Evolutionary conservation across 129 eudicot genomes (phyloP).

Genomic region (Saposhnikovia divaricata): DNA sequence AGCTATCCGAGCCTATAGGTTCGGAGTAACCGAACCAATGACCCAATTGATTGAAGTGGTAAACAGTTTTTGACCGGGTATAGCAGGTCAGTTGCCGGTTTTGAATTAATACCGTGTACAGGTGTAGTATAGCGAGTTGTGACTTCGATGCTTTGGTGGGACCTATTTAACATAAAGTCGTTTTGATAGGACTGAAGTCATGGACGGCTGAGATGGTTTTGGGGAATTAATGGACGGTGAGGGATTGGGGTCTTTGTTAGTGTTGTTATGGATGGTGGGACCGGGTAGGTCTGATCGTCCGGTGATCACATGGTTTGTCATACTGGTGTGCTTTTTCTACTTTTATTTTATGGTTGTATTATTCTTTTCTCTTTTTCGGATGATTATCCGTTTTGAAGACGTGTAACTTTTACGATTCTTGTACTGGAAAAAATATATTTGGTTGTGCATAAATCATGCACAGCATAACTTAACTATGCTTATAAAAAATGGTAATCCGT

Average conservation of each 20-base stretch:
- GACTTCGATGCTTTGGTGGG: background rate
- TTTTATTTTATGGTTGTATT: background rate
- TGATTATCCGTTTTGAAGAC: background rate
- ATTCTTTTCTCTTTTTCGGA: too few species aligned
- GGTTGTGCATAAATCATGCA: background rate
- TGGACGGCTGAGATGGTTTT: background rate
- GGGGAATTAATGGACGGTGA: background rate
- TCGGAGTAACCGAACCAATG: conserved; percentile 12
- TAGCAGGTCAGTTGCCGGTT: conserved; percentile 22
- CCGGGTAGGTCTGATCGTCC: background rate
- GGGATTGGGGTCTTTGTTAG: background rate
- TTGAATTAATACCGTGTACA: conserved; percentile 15
- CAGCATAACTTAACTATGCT: too few species aligned
- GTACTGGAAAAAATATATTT: background rate
- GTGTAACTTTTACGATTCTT: background rate
- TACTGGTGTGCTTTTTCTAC: background rate
- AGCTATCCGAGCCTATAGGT: conserved; percentile 18
- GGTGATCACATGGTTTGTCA: conserved; percentile 3
- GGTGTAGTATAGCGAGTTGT: conserved; percentile 10
- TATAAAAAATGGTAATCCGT: too few species aligned
- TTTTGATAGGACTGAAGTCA: conserved; percentile 7
- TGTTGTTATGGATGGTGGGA: background rate
- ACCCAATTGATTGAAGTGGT: conserved; percentile 19
- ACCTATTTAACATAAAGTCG: background rate
- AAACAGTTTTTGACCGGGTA: background rate